phyloP scores from a whole-genome alignment of 2,329 filamentous ascomycete genomes.

The Phaeosphaeria sp. region DNA sequence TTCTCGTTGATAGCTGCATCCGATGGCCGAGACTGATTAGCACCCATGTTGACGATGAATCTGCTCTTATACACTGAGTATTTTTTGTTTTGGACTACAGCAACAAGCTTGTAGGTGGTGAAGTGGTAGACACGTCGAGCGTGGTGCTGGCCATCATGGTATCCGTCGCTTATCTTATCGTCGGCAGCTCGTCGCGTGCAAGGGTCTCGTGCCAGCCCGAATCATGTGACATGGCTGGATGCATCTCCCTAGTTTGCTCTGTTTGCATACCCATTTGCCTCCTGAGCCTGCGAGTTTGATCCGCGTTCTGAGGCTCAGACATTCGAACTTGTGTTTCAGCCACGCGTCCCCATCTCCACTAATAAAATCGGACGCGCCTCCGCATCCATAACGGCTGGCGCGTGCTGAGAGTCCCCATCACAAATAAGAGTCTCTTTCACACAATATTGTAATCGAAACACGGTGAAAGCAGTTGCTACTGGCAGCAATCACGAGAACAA shows the following conservation, averaged over 20 bases:
- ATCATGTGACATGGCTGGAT: conserved; percentile 2
- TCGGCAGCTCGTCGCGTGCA: conserved; percentile 16
- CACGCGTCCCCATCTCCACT: not conserved
- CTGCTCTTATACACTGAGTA: not conserved
- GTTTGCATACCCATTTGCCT: not conserved
- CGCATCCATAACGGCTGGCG: conserved; percentile 8
- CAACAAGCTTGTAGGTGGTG: conserved; percentile 2
- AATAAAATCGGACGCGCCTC: conserved; percentile 1
- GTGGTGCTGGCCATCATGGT: conserved; percentile 18
- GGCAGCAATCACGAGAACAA: not conserved
- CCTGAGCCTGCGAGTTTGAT: not conserved
- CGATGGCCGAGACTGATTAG: conserved; percentile 42
- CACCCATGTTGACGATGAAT: conserved; percentile 35
- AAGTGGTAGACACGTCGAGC: conserved; percentile 2
- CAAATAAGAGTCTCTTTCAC: not conserved
- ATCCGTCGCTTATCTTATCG: conserved; percentile 25
- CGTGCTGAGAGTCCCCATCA: not conserved
- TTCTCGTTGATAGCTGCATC: conserved; percentile 47
- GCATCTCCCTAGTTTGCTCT: not conserved
- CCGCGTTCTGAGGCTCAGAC: not conserved
- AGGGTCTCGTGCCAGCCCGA: conserved; percentile 22
- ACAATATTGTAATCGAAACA: not conserved
- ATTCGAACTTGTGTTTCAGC: conserved; percentile 5
- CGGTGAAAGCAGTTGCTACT: not conserved
- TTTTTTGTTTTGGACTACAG: not conserved